Percentiles rank a stretch among this genome's conserved stretches.
Evolutionary conservation across 2,329 filamentous ascomycete genomes (phyloP).

Genomic region (Tricladium varicosporioides): DNA sequence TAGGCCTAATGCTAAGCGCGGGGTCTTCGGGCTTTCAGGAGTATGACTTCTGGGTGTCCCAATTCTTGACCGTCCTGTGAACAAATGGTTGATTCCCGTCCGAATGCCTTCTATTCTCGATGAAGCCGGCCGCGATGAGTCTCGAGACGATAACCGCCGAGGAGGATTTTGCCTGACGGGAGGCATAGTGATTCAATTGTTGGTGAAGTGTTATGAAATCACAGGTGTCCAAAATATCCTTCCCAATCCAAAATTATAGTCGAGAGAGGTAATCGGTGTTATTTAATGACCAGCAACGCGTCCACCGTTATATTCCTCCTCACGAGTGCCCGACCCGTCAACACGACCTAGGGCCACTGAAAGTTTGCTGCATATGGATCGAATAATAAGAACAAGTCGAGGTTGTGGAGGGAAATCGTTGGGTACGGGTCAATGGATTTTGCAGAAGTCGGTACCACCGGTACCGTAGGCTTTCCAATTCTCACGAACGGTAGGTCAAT

Average conservation of each 20-base stretch:
- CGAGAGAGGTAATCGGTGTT: slow-evolving; percentile 9
- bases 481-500: slow-evolving; percentile 18
- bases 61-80: slow-evolving; percentile 29
- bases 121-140: slow-evolving; percentile 13
- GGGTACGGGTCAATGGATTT: slow-evolving; percentile 20
- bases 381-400: slow-evolving; percentile 16
- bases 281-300: slow-evolving; percentile 20
- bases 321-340: slow-evolving; percentile 21
- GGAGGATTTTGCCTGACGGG: slow-evolving; percentile 11
- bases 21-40: slow-evolving; percentile 46
- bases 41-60: slow-evolving; percentile 16
- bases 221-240: slow-evolving; percentile 12
- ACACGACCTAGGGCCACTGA: slow-evolving; percentile 24
- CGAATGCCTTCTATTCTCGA: slow-evolving; percentile 27
- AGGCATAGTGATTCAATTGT: slow-evolving; percentile 23
- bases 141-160: slow-evolving; percentile 17
- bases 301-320: slow-evolving; percentile 18
- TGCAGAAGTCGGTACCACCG: slow-evolving; percentile 13
- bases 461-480: slow-evolving; percentile 3
- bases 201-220: slow-evolving; percentile 8
- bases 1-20: slow-evolving; percentile 39
- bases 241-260: slow-evolving; percentile 13
- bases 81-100: slow-evolving; percentile 25
- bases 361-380: slow-evolving; percentile 26
- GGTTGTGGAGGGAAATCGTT: slow-evolving; percentile 4